Evolutionary conservation across 768 basidiomycete genomes (phyloP).

Genomic region (Tremella fuciformis): DNA sequence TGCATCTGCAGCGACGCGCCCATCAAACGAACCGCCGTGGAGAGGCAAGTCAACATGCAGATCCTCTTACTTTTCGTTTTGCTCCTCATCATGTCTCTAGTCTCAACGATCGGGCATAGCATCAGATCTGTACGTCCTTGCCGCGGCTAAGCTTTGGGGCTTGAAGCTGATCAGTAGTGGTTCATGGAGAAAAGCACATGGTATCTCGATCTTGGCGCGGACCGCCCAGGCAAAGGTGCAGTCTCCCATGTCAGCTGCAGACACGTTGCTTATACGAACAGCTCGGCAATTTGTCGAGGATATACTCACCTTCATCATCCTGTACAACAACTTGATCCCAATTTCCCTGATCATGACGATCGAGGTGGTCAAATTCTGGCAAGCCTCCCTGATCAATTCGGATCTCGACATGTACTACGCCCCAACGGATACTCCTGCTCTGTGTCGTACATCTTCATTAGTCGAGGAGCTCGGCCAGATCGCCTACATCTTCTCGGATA

Average conservation of each 20-base stretch:
- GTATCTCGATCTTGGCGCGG: slow-evolving; percentile 68
- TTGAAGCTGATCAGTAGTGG: slow-evolving; percentile 59
- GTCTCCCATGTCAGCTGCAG: slow-evolving; percentile 59
- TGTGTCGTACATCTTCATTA: slow-evolving; percentile 95
- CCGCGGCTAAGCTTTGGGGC: too few relatives aligned
- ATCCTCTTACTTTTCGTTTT: slow-evolving; percentile 92
- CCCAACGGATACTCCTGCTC: slow-evolving; percentile 88
- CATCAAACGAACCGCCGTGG: slow-evolving; percentile 93
- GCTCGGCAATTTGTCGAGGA: slow-evolving; percentile 51
- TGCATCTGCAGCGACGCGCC: slow-evolving; percentile 79
- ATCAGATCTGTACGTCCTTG: slow-evolving; percentile 65
- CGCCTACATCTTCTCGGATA: slow-evolving; percentile 53
- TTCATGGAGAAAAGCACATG: slow-evolving; percentile 82
- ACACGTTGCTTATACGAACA: slow-evolving; percentile 2
- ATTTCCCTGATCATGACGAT: slow-evolving; percentile 99
- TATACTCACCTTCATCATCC: slow-evolving; percentile 94
- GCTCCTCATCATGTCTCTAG: slow-evolving; percentile 79
- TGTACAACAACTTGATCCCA: slow-evolving; percentile 98
- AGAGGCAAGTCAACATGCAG: slow-evolving; percentile 90
- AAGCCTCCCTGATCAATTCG: slow-evolving; percentile 93
- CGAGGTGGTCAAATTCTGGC: slow-evolving; percentile 98
- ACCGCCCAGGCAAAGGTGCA: slow-evolving; percentile 55
- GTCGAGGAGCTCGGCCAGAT: slow-evolving; percentile 99
- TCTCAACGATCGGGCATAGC: slow-evolving; percentile 87
- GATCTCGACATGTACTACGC: slow-evolving; percentile 99